These are phyloP conservation scores for Furcasterigmium sp. DNA, from an alignment of 2,329 filamentous ascomycete species.

Conservation along the genomic window DNA sequence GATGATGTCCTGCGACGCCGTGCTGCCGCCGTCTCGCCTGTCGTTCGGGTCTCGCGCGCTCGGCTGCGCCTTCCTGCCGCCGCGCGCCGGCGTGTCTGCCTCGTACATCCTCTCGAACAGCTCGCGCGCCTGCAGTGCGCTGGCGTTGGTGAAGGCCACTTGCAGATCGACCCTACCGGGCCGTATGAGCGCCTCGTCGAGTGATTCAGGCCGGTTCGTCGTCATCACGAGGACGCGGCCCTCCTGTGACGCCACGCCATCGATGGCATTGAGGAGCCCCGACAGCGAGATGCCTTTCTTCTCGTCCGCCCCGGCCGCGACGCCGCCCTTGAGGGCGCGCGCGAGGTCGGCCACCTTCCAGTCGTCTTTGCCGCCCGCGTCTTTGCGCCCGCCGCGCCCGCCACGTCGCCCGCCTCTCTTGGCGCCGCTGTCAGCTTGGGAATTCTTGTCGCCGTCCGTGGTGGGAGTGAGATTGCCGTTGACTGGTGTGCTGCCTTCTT, in stretches of 20 bases:
- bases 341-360: constrained; percentile 36
- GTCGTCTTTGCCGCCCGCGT: constrained; percentile 10
- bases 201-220: constrained; percentile 67
- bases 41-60: neutral
- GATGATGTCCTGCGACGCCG: neutral
- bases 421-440: constrained; percentile 21
- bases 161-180: constrained; percentile 38
- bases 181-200: constrained; percentile 69
- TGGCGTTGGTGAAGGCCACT: constrained; percentile 16
- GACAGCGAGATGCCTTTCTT: constrained; percentile 64
- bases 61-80: neutral
- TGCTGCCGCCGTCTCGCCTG: neutral
- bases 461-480: constrained; percentile 10
- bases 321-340: constrained; percentile 30
- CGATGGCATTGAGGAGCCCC: constrained; percentile 76
- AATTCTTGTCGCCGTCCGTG: constrained; percentile 10
- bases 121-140: constrained; percentile 44
- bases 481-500: no score
- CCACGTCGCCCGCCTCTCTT: constrained; percentile 16
- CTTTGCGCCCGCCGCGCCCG: constrained; percentile 12
- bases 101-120: constrained; percentile 60
- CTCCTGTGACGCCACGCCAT: constrained; percentile 75
- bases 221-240: constrained; percentile 79
- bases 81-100: constrained; percentile 18
- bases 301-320: constrained; percentile 22